These are phyloP conservation scores for Trichoderma erinaceum DNA, from an alignment of 495 filamentous ascomycete species.

Conservation along the genomic window DNA sequence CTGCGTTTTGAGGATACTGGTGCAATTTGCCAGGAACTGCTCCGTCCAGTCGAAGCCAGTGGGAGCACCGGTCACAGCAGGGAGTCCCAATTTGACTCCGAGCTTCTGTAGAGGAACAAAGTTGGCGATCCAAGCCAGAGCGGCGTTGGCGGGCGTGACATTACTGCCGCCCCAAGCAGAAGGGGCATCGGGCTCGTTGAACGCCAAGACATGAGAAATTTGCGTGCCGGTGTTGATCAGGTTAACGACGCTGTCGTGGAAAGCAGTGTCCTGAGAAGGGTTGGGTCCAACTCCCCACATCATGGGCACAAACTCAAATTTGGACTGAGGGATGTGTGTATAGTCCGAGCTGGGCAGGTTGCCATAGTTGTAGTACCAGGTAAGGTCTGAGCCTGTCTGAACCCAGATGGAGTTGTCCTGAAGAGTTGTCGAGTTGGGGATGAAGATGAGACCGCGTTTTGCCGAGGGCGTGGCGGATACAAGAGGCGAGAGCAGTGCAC, in stretches of 20 bases:
- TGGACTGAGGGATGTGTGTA: conserved; percentile 39
- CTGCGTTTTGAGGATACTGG: conserved; percentile 38
- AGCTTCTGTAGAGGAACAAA: conserved; percentile 56
- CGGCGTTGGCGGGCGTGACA: conserved; percentile 51
- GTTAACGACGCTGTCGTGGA: conserved; percentile 39
- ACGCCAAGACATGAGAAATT: conserved; percentile 59
- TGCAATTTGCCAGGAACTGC: conserved; percentile 52
- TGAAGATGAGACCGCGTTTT: conserved; percentile 67
- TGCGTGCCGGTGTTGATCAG: conserved; percentile 50
- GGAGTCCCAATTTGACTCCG: conserved; percentile 52
- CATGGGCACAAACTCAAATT: conserved; percentile 75
- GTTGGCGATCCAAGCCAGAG: conserved; percentile 57
- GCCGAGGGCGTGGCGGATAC: conserved; percentile 8
- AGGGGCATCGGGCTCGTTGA: conserved; percentile 68
- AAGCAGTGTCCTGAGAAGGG: conserved; percentile 48
- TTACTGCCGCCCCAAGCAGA: conserved; percentile 49
- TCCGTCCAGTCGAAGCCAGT: conserved; percentile 58
- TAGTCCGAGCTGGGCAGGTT: conserved; percentile 46
- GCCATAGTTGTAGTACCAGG: conserved; percentile 80
- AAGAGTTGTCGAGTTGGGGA: conserved; percentile 44
- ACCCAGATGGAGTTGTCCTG: conserved; percentile 58
- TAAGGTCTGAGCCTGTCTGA: conserved; percentile 47
- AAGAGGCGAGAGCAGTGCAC: conserved; percentile 9
- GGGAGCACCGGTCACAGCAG: conserved; percentile 50
- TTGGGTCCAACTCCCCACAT: conserved; percentile 54